A percentile compares a stretch with the other conserved stretches of the same genome.
Evolutionary conservation across 192 early-diverging fungal species (phyloP).

Genomic region (Coemansia sp.): DNA sequence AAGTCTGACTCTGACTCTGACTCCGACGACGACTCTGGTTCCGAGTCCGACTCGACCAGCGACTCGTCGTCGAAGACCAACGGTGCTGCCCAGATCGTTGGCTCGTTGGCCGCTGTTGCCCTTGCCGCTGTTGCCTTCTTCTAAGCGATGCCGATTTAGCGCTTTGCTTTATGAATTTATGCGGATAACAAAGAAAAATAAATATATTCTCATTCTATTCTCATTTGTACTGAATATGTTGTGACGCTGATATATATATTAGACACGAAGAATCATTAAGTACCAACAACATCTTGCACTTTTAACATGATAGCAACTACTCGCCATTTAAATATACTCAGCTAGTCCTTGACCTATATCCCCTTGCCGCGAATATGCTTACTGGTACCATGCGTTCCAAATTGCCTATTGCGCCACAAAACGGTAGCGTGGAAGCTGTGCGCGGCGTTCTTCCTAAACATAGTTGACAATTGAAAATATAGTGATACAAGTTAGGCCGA

Average conservation of each 20-base stretch:
- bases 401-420: conserved; percentile 4
- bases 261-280: neutral
- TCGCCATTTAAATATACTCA: neutral
- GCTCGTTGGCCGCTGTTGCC: conserved; percentile 33
- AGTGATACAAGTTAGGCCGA: neutral
- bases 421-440: conserved; percentile 35
- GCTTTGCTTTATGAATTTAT: too few species aligned
- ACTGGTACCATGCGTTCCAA: neutral
- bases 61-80: conserved; percentile 2
- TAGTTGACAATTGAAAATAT: neutral
- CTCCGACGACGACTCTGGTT: conserved; percentile 2
- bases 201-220: neutral
- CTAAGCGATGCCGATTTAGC: conserved; percentile 22
- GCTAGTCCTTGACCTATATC: neutral
- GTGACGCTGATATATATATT: neutral
- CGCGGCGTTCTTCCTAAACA: conserved; percentile 49
- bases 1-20: neutral
- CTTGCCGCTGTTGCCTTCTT: conserved; percentile 47
- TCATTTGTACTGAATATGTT: neutral
- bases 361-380: neutral
- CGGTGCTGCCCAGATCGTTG: conserved; percentile 29
- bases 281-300: too few species aligned
- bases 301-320: too few species aligned
- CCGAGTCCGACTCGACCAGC: neutral
- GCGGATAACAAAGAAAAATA: neutral